Conservation (phyloP, 306 rosid genomes). For the Fragaria iinumae region DNA sequence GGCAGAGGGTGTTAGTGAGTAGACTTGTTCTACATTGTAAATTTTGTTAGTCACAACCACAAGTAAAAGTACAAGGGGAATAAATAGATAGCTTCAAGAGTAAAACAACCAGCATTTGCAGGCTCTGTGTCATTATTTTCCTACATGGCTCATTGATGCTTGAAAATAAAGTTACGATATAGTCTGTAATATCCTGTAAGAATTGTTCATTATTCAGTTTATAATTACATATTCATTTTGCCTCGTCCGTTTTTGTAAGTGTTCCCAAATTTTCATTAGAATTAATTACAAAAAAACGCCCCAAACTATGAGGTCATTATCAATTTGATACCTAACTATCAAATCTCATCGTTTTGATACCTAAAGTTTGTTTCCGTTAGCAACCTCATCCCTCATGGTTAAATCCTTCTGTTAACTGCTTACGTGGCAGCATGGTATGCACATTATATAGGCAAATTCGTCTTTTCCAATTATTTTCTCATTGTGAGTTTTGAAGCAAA, state of each 20-base stretch:
- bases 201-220: conserved; percentile 24
- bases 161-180: conserved; percentile 2
- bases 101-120: conserved; percentile 35
- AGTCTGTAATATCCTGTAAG: conserved; percentile 39
- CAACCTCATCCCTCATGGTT: too few relatives aligned
- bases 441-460: too few relatives aligned
- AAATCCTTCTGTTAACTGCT: too few relatives aligned
- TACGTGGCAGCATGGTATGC: too few relatives aligned
- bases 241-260: not conserved
- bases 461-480: too few relatives aligned
- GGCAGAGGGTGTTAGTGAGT: conserved; percentile 9
- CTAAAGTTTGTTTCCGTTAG: too few relatives aligned
- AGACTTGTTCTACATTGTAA: conserved; percentile 13
- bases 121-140: conserved; percentile 24
- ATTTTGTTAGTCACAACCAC: conserved; percentile 15
- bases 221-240: conserved; percentile 15
- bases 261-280: not conserved
- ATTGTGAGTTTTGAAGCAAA: too few relatives aligned
- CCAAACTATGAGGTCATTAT: too few relatives aligned
- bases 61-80: conserved; percentile 12
- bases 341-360: too few relatives aligned
- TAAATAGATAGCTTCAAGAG: conserved; percentile 20
- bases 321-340: too few relatives aligned
- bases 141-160: conserved; percentile 32
- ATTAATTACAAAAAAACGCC: too few relatives aligned